Evolutionary conservation across 345 rosid genomes (phyloP).

Genomic region (Noccaea bulbosa): DNA sequence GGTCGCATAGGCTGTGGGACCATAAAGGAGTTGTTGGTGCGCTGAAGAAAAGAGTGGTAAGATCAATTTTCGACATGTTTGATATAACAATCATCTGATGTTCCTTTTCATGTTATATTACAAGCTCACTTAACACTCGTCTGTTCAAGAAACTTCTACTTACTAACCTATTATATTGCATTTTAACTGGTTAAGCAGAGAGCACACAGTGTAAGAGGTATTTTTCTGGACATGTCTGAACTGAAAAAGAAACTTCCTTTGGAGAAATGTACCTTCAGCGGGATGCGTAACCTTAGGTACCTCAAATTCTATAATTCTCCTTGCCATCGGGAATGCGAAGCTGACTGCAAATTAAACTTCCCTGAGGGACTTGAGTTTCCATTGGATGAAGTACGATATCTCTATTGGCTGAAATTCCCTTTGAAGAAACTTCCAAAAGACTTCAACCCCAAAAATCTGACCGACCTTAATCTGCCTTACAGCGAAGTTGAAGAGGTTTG

Average conservation of each 20-base stretch:
- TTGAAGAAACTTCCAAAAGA: conserved; percentile 28
- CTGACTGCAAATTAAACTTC: conserved; percentile 13
- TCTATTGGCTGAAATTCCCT: conserved; percentile 43
- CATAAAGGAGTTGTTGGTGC: not conserved
- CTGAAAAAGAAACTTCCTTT: conserved; percentile 4
- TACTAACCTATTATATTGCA: not conserved
- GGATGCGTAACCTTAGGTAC: conserved; percentile 41
- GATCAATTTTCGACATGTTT: not conserved
- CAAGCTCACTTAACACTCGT: not conserved
- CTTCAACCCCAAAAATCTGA: conserved; percentile 38
- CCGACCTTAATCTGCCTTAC: conserved; percentile 26
- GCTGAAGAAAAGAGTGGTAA: conserved; percentile 17
- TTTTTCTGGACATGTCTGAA: conserved; percentile 31
- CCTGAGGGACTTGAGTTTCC: conserved; percentile 14
- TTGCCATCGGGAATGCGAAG: not conserved
- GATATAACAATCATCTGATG: not conserved
- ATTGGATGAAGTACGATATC: conserved; percentile 21
- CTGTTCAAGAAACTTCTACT: not conserved
- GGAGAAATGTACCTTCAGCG: not conserved
- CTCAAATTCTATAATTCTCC: conserved; percentile 36
- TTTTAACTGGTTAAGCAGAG: conserved; percentile 34
- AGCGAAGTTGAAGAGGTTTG: conserved; percentile 40
- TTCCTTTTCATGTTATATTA: not conserved
- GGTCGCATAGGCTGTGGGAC: not conserved
- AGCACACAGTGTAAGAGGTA: conserved; percentile 31